phyloP scores from a whole-genome alignment of 148 eudicot species.

The Chenopodium album region DNA sequence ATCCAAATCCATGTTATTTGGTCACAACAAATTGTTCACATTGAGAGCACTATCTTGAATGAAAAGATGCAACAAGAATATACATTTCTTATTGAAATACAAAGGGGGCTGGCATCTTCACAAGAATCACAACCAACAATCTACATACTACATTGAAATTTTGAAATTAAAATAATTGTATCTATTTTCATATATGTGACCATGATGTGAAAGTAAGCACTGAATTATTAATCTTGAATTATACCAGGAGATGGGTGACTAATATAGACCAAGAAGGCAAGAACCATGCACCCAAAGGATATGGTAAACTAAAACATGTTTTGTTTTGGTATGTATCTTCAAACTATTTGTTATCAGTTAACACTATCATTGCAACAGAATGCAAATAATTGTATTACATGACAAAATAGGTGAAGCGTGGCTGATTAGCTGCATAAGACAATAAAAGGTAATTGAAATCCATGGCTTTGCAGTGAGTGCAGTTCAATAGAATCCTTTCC shows the following conservation, averaged over 20 bases:
- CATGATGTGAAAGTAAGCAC: background rate
- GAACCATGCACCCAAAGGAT: background rate
- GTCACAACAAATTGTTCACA: background rate
- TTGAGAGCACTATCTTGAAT: background rate
- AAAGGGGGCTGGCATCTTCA: background rate
- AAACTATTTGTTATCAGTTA: background rate
- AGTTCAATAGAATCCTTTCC: constrained; percentile 4
- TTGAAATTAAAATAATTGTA: background rate
- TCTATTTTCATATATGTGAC: background rate
- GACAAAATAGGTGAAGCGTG: background rate
- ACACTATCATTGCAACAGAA: background rate
- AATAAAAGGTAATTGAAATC: constrained; percentile 7
- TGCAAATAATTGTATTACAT: background rate
- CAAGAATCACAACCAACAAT: background rate
- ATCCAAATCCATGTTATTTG: background rate
- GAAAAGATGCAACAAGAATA: background rate
- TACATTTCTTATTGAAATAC: no score
- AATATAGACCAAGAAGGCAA: background rate
- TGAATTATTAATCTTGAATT: background rate
- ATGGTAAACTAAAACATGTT: no score
- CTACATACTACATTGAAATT: background rate
- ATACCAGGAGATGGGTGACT: background rate
- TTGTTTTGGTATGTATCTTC: background rate
- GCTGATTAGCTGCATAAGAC: background rate
- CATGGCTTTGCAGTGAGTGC: background rate